phyloP scores from a whole-genome alignment of 192 early-diverging fungal genomes.

The Coemansia sp. region DNA sequence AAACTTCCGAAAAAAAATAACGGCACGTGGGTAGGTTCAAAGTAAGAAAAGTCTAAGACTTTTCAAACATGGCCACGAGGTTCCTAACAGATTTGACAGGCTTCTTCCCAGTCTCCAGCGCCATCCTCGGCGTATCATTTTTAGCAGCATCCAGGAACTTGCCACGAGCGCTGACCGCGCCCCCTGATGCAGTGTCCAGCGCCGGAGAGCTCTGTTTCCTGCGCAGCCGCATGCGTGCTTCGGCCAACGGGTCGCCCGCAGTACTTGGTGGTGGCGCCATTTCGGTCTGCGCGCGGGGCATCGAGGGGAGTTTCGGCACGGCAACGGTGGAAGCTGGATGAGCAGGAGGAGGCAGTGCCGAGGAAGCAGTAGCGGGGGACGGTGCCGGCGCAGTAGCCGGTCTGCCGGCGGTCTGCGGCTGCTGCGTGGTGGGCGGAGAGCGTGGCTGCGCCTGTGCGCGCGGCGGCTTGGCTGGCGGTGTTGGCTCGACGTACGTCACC shows the following conservation, averaged over 20 bases:
- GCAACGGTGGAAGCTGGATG: too few relatives aligned
- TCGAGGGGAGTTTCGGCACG: slow-evolving; percentile 21
- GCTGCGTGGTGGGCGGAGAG: neutral
- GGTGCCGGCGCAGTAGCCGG: slow-evolving; percentile 1
- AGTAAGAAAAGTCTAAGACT: slow-evolving; percentile 1
- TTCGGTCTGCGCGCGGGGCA: slow-evolving; percentile 28
- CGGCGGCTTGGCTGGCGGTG: slow-evolving; percentile 15
- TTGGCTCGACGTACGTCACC: too few relatives aligned
- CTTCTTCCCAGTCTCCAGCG: slow-evolving; percentile 9
- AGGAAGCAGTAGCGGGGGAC: slow-evolving; percentile 19
- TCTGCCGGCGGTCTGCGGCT: neutral
- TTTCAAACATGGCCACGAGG: slow-evolving; percentile 46
- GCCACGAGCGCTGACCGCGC: slow-evolving; percentile 9
- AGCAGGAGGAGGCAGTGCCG: too few relatives aligned
- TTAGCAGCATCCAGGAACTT: slow-evolving; percentile 7
- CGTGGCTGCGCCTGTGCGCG: neutral
- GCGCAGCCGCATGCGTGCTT: slow-evolving; percentile 40
- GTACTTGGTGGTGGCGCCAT: slow-evolving; percentile 5
- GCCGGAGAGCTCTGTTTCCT: slow-evolving; percentile 45
- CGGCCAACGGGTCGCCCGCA: slow-evolving; percentile 28
- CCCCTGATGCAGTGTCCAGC: slow-evolving; percentile 5
- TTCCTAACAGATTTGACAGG: slow-evolving; percentile 40
- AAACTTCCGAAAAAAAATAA: neutral
- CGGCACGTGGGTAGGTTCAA: neutral
- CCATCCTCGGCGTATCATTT: neutral